Evolutionary conservation across 768 basidiomycete genomes (phyloP), one percentile per base, ranked within the genome.

Genomic region (Cystobasidiopsis lactophilus): DNA sequence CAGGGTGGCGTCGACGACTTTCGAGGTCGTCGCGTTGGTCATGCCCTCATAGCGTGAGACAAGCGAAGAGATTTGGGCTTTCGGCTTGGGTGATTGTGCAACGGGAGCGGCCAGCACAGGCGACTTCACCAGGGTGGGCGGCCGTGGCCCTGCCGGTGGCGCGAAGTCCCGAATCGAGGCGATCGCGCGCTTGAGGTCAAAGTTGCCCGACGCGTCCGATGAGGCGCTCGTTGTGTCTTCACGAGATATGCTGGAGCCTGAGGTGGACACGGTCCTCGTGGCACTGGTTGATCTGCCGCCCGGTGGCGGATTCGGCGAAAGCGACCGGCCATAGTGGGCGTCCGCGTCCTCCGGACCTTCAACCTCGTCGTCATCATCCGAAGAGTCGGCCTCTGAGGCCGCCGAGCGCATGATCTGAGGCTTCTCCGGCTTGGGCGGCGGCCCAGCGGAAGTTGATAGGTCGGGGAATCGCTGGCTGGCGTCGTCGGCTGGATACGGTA

Each of bases 121-220:
- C n/a, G 45, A 14, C 7, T 43, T 18, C 10, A 43, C 27, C 9
- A 19, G 10, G 13, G 23, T 7, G 27, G 41, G 41, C 7, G 41
- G 27, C 23, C 27, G 41, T 43, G 10, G 41, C 19, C 7, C 19
- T 43, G 38, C 19, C 13, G 24, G 5, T 9, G 58, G 55, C 1
- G 57, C 60, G 18, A 61, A 61, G n/a, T 41, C 43, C 7, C 29
- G 54, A 10, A 59, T 59, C 10, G 56, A 58, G 2, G 58, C 46
- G 5, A 61, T 45, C 1, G 60, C 58, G 0, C 54, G 58, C 1
- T 52, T 56, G 16, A 59, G 51, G 23, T 59, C 57, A 53, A 61
- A 56, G 0, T 55, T 54, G 13, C 58, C 60, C 18, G 40, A 53
- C 5, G 40, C 47, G 1, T 26, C 51, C 1, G 14, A 19, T 16